phyloP scores from a whole-genome alignment of 345 rosid genomes.

The Garcia nutans region DNA sequence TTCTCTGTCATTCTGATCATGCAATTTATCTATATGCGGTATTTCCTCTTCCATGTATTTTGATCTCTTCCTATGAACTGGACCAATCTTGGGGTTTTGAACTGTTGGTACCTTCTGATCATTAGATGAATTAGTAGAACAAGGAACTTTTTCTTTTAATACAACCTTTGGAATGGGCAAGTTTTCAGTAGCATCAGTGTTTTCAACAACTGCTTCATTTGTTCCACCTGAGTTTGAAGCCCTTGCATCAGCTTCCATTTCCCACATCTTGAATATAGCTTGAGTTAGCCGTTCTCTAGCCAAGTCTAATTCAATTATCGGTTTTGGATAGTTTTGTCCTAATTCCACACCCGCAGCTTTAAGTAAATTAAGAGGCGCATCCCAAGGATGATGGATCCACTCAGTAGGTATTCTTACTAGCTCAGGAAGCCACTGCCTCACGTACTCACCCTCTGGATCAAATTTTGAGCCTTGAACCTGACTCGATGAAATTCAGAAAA shows the following conservation, averaged over 20 bases:
- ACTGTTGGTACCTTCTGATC: conserved; percentile 77
- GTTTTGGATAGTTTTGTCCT: conserved; percentile 65
- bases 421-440: conserved; percentile 92
- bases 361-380: conserved; percentile 61
- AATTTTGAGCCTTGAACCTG: conserved; percentile 81
- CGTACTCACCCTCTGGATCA: conserved; percentile 85
- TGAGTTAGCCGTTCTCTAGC: conserved; percentile 59
- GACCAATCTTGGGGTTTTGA: conserved; percentile 33
- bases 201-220: conserved; percentile 68
- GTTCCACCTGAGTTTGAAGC: conserved; percentile 35
- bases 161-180: conserved; percentile 38
- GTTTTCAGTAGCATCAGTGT: conserved; percentile 42
- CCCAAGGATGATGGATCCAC: conserved; percentile 98
- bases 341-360: conserved; percentile 73
- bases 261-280: conserved; percentile 86
- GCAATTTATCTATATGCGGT: conserved; percentile 10
- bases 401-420: conserved; percentile 82
- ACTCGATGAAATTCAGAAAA: conserved; percentile 18
- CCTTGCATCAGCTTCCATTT: conserved; percentile 56
- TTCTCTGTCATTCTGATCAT: conserved; percentile 19
- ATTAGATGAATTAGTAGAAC: conserved; percentile 53
- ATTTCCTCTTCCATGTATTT: conserved; percentile 39
- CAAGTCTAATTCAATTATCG: conserved; percentile 65
- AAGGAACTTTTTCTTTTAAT: conserved; percentile 38
- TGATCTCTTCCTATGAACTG: conserved; percentile 50